Conservation (phyloP, 2,329 filamentous ascomycete species). For the Trichoderma oligosporum region DNA sequence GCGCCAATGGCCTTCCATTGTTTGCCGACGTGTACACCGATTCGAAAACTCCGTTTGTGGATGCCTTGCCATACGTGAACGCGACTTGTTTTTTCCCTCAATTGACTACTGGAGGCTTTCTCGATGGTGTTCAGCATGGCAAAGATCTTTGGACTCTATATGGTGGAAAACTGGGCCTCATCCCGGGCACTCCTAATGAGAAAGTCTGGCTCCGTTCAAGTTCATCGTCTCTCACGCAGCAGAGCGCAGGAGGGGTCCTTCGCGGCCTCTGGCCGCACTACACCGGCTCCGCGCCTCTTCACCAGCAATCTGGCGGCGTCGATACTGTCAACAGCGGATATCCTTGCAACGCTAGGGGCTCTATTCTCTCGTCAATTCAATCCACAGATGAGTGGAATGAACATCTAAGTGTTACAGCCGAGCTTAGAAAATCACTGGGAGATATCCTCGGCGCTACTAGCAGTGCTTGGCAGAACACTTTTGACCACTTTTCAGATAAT, state of each 20-base stretch:
- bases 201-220: slow-evolving; percentile 14
- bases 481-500: slow-evolving; percentile 17
- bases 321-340: slow-evolving; percentile 8
- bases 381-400: slow-evolving; percentile 3
- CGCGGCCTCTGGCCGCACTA: slow-evolving; percentile 12
- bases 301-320: slow-evolving; percentile 1
- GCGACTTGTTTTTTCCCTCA: slow-evolving; percentile 16
- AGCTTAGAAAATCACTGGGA: not conserved
- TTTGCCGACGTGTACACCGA: slow-evolving; percentile 11
- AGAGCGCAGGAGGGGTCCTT: slow-evolving; percentile 9
- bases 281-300: not conserved
- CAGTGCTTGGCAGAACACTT: slow-evolving; percentile 7
- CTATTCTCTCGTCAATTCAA: not conserved
- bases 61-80: slow-evolving; percentile 15
- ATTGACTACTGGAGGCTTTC: slow-evolving; percentile 3
- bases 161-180: slow-evolving; percentile 4
- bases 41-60: slow-evolving; percentile 5
- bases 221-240: slow-evolving; percentile 4
- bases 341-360: slow-evolving; percentile 1
- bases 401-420: slow-evolving; percentile 9
- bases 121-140: slow-evolving; percentile 14
- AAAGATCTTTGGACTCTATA: slow-evolving; percentile 11
- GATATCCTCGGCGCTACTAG: slow-evolving; percentile 3
- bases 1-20: not conserved
- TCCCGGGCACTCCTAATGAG: not conserved